phyloP scores from a whole-genome alignment of 352 stramenopile species.

The Pythium brassicae region DNA sequence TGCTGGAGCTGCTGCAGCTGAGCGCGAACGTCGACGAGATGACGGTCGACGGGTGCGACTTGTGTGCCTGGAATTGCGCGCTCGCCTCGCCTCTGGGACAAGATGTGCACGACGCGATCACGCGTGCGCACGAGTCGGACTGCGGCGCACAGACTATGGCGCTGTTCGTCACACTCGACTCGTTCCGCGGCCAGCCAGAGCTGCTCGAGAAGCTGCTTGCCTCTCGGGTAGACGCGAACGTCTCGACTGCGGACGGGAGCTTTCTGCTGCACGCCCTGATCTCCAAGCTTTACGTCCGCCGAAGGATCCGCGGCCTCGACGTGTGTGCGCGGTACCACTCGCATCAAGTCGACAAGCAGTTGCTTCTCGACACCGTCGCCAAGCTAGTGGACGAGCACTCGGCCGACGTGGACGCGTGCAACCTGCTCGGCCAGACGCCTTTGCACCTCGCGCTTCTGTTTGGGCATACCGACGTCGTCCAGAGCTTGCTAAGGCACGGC shows the following conservation, averaged over 20 bases:
- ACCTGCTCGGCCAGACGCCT: conserved; percentile 52
- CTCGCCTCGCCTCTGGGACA: conserved; percentile 27
- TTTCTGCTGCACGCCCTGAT: conserved; percentile 65
- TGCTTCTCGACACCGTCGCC: conserved; percentile 19
- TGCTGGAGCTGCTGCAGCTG: conserved; percentile 22
- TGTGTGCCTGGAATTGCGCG: conserved; percentile 53
- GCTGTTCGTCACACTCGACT: conserved; percentile 29
- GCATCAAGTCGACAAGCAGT: conserved; percentile 12
- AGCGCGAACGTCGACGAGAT: conserved; percentile 51
- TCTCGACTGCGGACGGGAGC: conserved; percentile 53
- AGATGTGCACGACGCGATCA: conserved; percentile 14
- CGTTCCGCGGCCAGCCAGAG: conserved; percentile 26
- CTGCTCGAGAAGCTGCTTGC: conserved; percentile 32
- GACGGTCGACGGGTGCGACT: conserved; percentile 39
- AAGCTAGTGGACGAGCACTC: conserved; percentile 29
- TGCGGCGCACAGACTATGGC: conserved; percentile 15
- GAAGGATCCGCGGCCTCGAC: conserved; percentile 43
- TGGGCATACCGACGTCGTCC: conserved; percentile 35
- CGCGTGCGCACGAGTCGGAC: conserved; percentile 8
- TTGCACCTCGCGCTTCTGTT: conserved; percentile 67
- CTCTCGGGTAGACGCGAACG: conserved; percentile 41
- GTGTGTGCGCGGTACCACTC: conserved; percentile 65
- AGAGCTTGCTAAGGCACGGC: conserved; percentile 35
- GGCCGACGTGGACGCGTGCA: conserved; percentile 55
- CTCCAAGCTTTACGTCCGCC: conserved; percentile 42